These are phyloP conservation scores for Cadophora luteo-olivacea DNA, from an alignment of 2,329 filamentous ascomycete genomes.

Conservation along the genomic window DNA sequence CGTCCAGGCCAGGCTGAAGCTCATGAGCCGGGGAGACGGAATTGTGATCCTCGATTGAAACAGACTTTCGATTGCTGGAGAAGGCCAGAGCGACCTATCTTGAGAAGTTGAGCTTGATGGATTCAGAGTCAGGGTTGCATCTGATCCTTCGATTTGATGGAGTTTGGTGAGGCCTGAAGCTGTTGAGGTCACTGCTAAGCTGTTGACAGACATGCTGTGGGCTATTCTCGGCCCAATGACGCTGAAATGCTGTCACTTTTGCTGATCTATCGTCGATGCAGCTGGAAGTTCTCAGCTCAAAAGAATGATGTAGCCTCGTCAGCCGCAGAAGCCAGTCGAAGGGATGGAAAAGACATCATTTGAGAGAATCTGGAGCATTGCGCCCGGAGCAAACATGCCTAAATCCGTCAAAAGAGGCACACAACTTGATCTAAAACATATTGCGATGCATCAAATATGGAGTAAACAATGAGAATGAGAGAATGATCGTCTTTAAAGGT, in stretches of 20 bases:
- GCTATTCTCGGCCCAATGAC: neutral
- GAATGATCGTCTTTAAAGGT: neutral
- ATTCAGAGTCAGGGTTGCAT: neutral
- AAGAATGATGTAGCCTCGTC: neutral
- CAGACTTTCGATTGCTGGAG: neutral
- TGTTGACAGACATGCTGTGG: neutral
- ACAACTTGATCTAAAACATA: neutral
- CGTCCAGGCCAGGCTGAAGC: slow-evolving; percentile 20
- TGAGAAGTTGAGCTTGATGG: neutral
- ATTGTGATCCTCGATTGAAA: neutral
- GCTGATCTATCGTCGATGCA: slow-evolving; percentile 3
- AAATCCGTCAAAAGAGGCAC: neutral
- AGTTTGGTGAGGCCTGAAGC: neutral
- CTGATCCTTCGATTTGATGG: neutral
- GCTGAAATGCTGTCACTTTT: neutral
- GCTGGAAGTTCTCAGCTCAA: neutral
- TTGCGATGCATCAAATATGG: neutral
- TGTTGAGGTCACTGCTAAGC: neutral
- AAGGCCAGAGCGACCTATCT: neutral
- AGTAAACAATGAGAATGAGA: neutral
- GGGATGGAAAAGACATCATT: neutral
- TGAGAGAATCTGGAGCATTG: neutral
- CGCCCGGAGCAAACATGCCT: neutral
- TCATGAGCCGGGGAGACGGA: neutral
- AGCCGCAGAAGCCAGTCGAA: neutral